These are phyloP conservation scores for Rhodotorula toruloides DNA, from an alignment of 768 basidiomycete species.

Conservation along the genomic window DNA sequence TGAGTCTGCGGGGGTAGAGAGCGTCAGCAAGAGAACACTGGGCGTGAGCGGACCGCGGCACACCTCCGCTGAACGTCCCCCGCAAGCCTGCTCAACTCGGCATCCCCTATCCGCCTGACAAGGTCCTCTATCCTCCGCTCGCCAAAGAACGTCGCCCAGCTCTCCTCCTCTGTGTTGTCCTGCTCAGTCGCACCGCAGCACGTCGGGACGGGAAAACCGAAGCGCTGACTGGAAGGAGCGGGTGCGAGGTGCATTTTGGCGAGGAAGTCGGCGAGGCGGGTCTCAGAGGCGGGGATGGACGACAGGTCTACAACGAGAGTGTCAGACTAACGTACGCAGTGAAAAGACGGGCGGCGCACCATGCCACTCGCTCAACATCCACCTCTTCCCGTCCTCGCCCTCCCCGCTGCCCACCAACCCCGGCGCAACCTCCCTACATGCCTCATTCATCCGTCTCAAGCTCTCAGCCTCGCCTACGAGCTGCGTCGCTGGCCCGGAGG, in stretches of 20 bases:
- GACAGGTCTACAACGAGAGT: background rate
- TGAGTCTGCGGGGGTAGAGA: background rate
- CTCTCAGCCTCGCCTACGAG: constrained; percentile 6
- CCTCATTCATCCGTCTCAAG: constrained; percentile 6
- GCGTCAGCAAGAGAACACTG: background rate
- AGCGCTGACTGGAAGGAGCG: background rate
- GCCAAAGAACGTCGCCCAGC: constrained; percentile 1
- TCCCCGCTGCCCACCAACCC: constrained; percentile 9
- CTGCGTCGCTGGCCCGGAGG: background rate
- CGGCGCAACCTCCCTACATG: constrained; percentile 3
- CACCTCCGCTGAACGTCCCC: constrained; percentile 1
- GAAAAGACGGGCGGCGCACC: background rate
- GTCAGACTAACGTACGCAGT: background rate
- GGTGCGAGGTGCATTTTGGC: constrained; percentile 14
- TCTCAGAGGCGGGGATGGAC: background rate
- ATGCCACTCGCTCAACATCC: constrained; percentile 24
- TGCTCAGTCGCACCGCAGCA: constrained; percentile 6
- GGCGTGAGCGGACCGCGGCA: too few species aligned
- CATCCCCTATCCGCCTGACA: constrained; percentile 1
- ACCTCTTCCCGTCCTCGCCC: background rate
- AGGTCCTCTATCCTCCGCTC: constrained; percentile 8
- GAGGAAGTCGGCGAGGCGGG: constrained; percentile 3
- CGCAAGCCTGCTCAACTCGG: background rate
- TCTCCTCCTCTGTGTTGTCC: constrained; percentile 10
- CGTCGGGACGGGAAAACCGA: constrained; percentile 8